Conservation (phyloP, 83 land plant genomes). For the Picea abies region DNA sequence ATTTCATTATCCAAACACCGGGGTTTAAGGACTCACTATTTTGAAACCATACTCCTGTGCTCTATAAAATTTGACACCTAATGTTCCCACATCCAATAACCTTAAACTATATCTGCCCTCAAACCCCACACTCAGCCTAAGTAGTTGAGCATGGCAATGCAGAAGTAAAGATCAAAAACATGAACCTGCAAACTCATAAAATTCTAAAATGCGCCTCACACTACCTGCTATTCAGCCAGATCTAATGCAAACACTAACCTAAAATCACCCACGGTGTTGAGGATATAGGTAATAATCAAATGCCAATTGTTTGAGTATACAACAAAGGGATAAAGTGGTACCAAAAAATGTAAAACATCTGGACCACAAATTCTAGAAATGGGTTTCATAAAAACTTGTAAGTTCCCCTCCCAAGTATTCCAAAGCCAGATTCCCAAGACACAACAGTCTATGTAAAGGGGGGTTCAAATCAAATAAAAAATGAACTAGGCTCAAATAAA, state of each 20-base stretch:
- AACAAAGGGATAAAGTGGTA: background rate
- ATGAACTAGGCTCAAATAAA: background rate
- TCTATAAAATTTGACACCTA: background rate
- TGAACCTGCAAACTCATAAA: background rate
- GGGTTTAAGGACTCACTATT: too few species aligned
- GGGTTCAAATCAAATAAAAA: background rate
- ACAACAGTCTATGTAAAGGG: background rate
- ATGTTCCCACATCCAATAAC: background rate
- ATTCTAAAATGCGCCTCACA: background rate
- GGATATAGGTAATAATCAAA: background rate
- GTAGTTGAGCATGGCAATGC: background rate
- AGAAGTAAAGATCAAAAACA: background rate
- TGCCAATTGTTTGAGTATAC: constrained; percentile 10
- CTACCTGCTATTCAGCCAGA: background rate
- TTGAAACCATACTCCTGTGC: background rate
- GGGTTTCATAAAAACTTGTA: background rate
- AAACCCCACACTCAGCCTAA: background rate
- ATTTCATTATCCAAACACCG: too few species aligned
- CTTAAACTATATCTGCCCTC: background rate
- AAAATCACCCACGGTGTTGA: background rate
- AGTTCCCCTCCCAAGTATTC: background rate
- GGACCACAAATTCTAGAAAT: background rate
- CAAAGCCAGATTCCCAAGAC: too few species aligned
- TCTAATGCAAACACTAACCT: background rate
- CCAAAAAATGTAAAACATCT: background rate